Conservation (phyloP, 257 asterid genomes). For the Solanum chaucha region DNA sequence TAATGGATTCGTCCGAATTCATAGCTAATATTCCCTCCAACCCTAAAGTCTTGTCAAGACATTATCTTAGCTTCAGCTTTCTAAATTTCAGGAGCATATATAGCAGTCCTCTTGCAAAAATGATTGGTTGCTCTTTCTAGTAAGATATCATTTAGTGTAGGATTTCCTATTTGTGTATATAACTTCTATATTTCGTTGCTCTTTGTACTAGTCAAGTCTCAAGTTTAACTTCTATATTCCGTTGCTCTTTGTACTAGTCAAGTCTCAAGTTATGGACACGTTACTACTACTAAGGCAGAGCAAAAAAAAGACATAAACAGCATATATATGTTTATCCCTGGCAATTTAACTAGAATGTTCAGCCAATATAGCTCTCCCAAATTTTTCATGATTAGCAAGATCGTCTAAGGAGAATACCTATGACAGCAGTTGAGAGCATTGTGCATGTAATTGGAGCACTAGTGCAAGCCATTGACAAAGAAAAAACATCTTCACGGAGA, state of each 20-base stretch:
- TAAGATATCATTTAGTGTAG: neutral
- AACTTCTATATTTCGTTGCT: neutral
- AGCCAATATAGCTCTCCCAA: neutral
- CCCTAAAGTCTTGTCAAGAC: neutral
- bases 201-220: neutral
- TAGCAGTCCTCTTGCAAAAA: neutral
- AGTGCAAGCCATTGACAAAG: constrained; percentile 18
- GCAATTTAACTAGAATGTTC: neutral
- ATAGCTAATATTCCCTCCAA: neutral
- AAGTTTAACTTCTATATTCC: neutral
- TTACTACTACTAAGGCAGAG: neutral
- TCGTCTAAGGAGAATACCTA: constrained; percentile 15
- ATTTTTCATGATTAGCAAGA: neutral
- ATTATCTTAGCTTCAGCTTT: neutral
- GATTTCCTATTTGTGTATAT: neutral
- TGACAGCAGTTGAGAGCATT: constrained; percentile 14
- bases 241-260: too few relatives aligned
- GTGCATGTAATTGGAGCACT: constrained; percentile 11
- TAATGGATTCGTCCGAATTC: neutral
- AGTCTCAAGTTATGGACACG: neutral
- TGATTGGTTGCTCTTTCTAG: neutral
- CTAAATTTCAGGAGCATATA: neutral
- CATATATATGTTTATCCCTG: neutral
- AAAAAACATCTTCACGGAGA: constrained; percentile 3
- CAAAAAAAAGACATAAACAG: neutral